phyloP scores from a whole-genome alignment of 306 rosid species.

The Vigna trinervia region DNA sequence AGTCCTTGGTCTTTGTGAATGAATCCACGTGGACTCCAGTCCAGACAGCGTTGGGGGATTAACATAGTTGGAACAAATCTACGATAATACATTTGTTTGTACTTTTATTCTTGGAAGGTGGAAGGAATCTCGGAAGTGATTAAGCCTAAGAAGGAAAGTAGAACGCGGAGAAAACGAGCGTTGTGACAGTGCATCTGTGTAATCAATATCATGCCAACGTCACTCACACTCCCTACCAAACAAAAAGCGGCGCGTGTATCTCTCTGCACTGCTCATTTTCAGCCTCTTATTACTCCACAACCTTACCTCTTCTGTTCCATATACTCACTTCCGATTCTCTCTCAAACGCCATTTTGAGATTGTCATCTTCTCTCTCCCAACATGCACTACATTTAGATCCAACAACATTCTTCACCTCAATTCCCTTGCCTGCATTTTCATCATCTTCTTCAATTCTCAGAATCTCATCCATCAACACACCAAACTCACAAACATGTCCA shows the following conservation, averaged over 20 bases:
- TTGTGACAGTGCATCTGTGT: neutral
- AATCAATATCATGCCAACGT: neutral
- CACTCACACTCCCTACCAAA: slow-evolving; percentile 2
- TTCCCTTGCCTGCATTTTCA: neutral
- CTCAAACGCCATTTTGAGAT: neutral
- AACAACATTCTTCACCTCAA: neutral
- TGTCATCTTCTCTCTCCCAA: neutral
- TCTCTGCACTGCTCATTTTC: slow-evolving; percentile 30
- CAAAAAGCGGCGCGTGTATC: slow-evolving; percentile 44
- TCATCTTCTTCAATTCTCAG: neutral
- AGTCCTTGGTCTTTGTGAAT: too few species aligned
- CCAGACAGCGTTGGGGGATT: too few species aligned
- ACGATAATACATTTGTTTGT: too few species aligned
- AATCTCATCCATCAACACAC: too few species aligned
- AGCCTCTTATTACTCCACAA: slow-evolving; percentile 23
- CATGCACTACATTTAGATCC: neutral
- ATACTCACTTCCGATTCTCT: neutral
- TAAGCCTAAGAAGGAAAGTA: neutral
- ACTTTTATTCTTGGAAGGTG: neutral
- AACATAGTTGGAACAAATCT: too few species aligned
- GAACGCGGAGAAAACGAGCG: neutral
- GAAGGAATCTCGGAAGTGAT: neutral
- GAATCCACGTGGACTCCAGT: too few species aligned
- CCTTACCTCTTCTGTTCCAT: neutral
- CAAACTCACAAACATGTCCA: neutral